Evolutionary conservation across 106 monocot species (phyloP).

Genomic region (Allium sativum): DNA sequence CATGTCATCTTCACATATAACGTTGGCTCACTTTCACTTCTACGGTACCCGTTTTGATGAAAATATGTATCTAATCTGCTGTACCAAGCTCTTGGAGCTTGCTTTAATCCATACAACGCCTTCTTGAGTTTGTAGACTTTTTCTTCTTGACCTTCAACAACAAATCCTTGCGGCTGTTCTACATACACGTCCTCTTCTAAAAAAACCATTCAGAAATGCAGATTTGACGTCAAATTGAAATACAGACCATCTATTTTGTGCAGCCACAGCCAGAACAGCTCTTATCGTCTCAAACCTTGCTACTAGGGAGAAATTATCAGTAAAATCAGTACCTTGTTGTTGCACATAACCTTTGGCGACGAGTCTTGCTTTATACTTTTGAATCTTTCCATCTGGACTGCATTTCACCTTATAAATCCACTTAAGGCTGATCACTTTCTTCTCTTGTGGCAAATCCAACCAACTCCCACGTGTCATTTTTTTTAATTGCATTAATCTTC

Average conservation of each 20-base stretch:
- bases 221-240: conserved; percentile 18
- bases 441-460: conserved; percentile 4
- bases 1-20: conserved; percentile 3
- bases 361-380: conserved; percentile 13
- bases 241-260: neutral
- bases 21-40: conserved; percentile 13
- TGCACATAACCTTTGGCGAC: conserved; percentile 15
- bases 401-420: conserved; percentile 18
- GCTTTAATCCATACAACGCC: conserved; percentile 10
- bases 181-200: conserved; percentile 10
- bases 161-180: conserved; percentile 10
- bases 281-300: conserved; percentile 15
- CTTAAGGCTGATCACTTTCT: conserved; percentile 12
- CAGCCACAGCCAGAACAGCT: conserved; percentile 1
- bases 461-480: conserved; percentile 3
- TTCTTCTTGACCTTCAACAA: neutral
- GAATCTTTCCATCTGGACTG: neutral
- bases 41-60: conserved; percentile 1
- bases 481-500: no score
- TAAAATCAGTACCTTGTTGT: conserved; percentile 13
- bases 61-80: conserved; percentile 7
- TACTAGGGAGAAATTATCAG: conserved; percentile 12
- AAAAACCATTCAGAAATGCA: conserved; percentile 6
- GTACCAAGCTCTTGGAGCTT: conserved; percentile 14
- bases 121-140: conserved; percentile 15